Base-by-base conservation (phyloP, 2,329 filamentous ascomycete species). In the Exserohilum rostratum region DNA sequence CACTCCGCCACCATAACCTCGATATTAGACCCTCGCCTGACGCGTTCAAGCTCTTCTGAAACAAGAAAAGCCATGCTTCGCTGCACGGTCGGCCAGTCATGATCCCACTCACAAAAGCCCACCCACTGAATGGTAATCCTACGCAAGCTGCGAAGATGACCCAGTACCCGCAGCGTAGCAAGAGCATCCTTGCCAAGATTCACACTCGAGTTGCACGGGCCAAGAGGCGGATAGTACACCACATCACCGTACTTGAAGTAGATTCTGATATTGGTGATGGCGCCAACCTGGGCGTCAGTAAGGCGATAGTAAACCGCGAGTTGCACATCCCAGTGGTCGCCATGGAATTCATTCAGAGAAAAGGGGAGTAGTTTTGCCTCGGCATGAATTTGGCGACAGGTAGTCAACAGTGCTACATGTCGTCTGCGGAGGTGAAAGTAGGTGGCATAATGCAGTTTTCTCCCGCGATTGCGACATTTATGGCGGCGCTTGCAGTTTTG, bases 361-460 rank as follows among this genome's bases (percentile, higher is more conserved):
- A 47, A 47, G 11, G 45, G 45, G 11, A 47, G 17, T 2, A 47
- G 45, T 12, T 12, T 30, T 13, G 45, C 12, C 25, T 47, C 45
- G 25, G n/a, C 13, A 20, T 47, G 25, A 11, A 47, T 30, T 17
- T 47, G 45, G 33, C 45, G 45, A 3, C 45, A 47, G 22, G 34
- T 39, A 1, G 33, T 17, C 12, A 47, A 22, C 31, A 51, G 40
- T 17, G 40, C 29, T 11, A 51, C 27, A 12, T 22, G 48, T 4
- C 48, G 33, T 31, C 33, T 51, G 5, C 31, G 48, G 22, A 46
- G 48, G 27, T 51, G 48, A 10, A 51, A 51, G 34, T 51, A 51
- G 13, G 48, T 30, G n/a, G 39, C 40, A 27, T 25, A 38, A 30
- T 46, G 10, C 11, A 46, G 34, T 46, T 51, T 46, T 10, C 34